A percentile compares a stretch with the other conserved stretches of the same genome.
Conservation (phyloP, 306 rosid species). For the Corylus heterophylla region DNA sequence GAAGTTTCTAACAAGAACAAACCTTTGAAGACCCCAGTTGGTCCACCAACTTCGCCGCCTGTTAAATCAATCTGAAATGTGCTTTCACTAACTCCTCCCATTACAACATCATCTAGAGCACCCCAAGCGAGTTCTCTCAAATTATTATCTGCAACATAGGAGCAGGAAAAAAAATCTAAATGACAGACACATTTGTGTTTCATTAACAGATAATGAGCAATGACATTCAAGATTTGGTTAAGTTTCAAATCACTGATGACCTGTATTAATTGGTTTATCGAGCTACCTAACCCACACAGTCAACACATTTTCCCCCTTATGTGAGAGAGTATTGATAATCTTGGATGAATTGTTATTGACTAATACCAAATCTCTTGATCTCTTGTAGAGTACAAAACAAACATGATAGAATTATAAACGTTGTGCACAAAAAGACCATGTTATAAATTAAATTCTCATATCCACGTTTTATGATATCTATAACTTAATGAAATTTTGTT, state of each 20-base stretch:
- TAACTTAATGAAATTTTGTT: not conserved
- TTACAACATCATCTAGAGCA: conserved; percentile 94
- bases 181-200: conserved; percentile 3
- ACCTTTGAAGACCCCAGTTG: conserved; percentile 89
- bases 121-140: conserved; percentile 79
- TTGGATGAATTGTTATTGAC: not conserved
- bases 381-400: not conserved
- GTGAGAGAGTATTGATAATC: conserved; percentile 10
- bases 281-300: conserved; percentile 10
- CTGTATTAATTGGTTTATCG: not conserved
- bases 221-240: conserved; percentile 6
- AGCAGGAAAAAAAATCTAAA: not conserved
- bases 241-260: not conserved
- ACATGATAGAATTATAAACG: not conserved
- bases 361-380: conserved; percentile 1
- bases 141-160: conserved; percentile 45
- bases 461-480: not conserved
- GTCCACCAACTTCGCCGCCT: conserved; percentile 77
- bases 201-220: conserved; percentile 5
- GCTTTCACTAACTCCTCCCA: conserved; percentile 99
- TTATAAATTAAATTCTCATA: not conserved
- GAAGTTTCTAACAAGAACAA: conserved; percentile 31
- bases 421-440: not conserved
- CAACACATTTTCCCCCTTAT: not conserved
- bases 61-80: conserved; percentile 68